These are phyloP conservation scores for Tuber indicum DNA, from an alignment of 495 filamentous ascomycete genomes.

Conservation along the genomic window DNA sequence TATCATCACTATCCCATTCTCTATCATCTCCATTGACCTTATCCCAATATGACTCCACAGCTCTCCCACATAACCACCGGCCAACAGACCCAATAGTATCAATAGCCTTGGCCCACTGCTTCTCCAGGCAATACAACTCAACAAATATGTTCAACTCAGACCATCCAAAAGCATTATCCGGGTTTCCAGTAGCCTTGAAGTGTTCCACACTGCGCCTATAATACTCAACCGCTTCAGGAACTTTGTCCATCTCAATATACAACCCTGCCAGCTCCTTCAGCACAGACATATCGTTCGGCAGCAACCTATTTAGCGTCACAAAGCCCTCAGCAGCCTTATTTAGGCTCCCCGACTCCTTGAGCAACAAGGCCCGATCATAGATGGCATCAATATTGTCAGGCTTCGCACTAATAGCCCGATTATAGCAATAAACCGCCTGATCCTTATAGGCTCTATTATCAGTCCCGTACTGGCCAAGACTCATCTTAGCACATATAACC, in stretches of 20 bases:
- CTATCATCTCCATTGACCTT: conserved; percentile 68
- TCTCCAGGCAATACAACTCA: conserved; percentile 63
- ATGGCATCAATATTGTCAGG: conserved; percentile 43
- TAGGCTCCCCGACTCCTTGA: conserved; percentile 37
- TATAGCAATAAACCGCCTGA: conserved; percentile 42
- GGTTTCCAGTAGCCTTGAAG: conserved; percentile 38
- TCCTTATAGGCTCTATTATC: conserved; percentile 39
- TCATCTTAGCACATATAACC: conserved; percentile 42
- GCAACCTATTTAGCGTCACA: conserved; percentile 29
- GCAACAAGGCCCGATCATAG: conserved; percentile 38
- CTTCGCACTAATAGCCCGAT: conserved; percentile 38
- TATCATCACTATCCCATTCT: conserved; percentile 78
- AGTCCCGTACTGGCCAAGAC: conserved; percentile 38
- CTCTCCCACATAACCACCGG: conserved; percentile 75
- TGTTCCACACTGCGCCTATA: conserved; percentile 40
- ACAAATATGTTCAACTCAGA: conserved; percentile 75
- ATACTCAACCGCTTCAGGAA: conserved; percentile 39
- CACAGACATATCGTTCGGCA: conserved; percentile 42
- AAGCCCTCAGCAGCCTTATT: conserved; percentile 41
- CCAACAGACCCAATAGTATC: conserved; percentile 60
- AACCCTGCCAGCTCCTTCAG: conserved; percentile 38
- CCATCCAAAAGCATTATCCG: conserved; percentile 58
- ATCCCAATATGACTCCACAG: conserved; percentile 73
- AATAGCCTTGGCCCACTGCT: conserved; percentile 59
- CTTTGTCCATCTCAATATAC: conserved; percentile 34